These are phyloP conservation scores for Wickerhamomyces strasburgensis DNA, from an alignment of 805 yeast species.

Conservation along the genomic window DNA sequence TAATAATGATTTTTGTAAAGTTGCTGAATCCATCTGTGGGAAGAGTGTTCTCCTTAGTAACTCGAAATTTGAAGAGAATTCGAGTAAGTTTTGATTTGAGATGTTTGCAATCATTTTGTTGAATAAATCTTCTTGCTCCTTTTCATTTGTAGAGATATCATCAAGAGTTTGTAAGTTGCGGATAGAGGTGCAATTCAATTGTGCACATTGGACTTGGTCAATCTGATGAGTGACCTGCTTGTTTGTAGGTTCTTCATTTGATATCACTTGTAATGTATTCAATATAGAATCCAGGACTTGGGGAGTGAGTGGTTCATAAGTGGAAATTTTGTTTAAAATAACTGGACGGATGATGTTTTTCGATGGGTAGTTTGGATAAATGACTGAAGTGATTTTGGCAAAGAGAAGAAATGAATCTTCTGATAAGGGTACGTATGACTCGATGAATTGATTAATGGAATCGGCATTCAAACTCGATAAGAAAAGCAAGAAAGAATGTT, in stretches of 20 bases:
- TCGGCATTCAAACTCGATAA: not conserved
- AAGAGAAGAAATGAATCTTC: not conserved
- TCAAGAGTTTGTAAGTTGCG: conserved; percentile 2
- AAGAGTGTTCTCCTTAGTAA: conserved; percentile 9
- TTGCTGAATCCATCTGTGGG: conserved; percentile 11
- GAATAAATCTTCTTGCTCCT: conserved; percentile 8
- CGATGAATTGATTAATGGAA: not conserved
- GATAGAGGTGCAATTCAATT: not conserved
- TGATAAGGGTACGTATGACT: not conserved
- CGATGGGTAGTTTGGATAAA: not conserved
- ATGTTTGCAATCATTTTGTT: conserved; percentile 4
- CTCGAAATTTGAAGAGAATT: not conserved
- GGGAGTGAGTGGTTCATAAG: not conserved
- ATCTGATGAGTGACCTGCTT: not conserved
- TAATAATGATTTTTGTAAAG: conserved; percentile 15
- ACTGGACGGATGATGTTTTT: not conserved
- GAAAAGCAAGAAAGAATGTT: too few species aligned
- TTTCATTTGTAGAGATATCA: conserved; percentile 2
- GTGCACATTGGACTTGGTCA: not conserved
- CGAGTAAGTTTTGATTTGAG: not conserved
- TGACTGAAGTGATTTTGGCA: not conserved
- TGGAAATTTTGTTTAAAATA: too few species aligned
- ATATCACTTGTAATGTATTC: not conserved
- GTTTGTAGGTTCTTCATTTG: not conserved
- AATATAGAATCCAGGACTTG: not conserved